Conservation (phyloP, 345 rosid genomes). For the Carallia pectinifolia region DNA sequence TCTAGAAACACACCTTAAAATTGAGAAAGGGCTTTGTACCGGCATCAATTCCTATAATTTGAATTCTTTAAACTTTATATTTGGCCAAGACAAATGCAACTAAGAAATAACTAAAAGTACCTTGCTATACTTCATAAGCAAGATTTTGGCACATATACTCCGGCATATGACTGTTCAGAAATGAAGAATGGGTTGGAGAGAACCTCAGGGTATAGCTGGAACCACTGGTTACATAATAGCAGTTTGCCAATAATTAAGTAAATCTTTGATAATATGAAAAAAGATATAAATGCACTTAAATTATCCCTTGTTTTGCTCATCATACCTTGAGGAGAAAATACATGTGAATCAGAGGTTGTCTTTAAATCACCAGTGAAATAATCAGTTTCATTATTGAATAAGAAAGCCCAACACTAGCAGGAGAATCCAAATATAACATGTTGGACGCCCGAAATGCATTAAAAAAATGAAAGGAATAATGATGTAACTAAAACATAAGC, state of each 20-base stretch:
- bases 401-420: constrained; percentile 84
- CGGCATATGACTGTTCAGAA: constrained; percentile 95
- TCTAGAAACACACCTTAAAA: constrained; percentile 48
- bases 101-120: constrained; percentile 29
- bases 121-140: constrained; percentile 65
- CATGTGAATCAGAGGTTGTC: constrained; percentile 69
- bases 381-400: constrained; percentile 58
- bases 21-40: constrained; percentile 59
- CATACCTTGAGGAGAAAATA: constrained; percentile 68
- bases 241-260: constrained; percentile 6
- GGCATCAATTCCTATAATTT: constrained; percentile 51
- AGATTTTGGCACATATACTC: constrained; percentile 83
- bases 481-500: not conserved
- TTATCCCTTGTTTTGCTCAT: not conserved
- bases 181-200: constrained; percentile 71
- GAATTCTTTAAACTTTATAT: not conserved
- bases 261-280: constrained; percentile 5
- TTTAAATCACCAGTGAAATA: constrained; percentile 57
- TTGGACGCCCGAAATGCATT: constrained; percentile 58
- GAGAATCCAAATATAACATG: constrained; percentile 77
- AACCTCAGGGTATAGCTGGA: constrained; percentile 74
- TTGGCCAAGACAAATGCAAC: constrained; percentile 3
- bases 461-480: not conserved
- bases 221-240: constrained; percentile 56
- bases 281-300: not conserved